phyloP scores from a whole-genome alignment of 352 stramenopile species.

The Pythium guiyangense region DNA sequence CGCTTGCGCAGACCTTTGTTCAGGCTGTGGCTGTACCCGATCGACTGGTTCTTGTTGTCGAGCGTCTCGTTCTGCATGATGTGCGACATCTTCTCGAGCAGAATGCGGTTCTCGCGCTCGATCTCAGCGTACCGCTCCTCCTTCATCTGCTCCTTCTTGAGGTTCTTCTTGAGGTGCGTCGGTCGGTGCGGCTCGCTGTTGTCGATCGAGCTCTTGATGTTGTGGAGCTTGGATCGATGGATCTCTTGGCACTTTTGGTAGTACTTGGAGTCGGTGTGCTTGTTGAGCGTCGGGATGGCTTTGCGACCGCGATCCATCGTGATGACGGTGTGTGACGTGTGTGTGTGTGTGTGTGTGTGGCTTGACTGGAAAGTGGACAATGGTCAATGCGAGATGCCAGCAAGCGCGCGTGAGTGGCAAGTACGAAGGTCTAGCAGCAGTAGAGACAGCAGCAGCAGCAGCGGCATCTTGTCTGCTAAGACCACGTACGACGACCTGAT shows the following conservation, averaged over 20 bases:
- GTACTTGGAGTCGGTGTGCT: conserved; percentile 83
- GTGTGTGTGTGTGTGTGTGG: background rate
- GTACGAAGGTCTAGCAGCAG: too few relatives aligned
- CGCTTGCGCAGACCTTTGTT: conserved; percentile 83
- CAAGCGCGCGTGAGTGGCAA: background rate
- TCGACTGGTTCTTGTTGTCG: conserved; percentile 84
- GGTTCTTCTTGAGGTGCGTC: conserved; percentile 91
- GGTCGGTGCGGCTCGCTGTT: conserved; percentile 90
- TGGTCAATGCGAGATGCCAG: background rate
- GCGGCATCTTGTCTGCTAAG: too few relatives aligned
- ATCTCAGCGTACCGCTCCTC: conserved; percentile 94
- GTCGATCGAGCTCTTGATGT: conserved; percentile 94
- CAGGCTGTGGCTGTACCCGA: conserved; percentile 72
- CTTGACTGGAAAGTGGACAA: background rate
- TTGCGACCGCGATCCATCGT: conserved; percentile 81
- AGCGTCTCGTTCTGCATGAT: conserved; percentile 91
- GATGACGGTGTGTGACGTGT: too few relatives aligned
- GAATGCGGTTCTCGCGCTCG: conserved; percentile 95
- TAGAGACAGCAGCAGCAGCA: background rate
- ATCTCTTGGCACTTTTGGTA: conserved; percentile 87
- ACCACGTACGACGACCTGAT: too few relatives aligned
- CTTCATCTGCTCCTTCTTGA: conserved; percentile 97
- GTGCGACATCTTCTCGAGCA: conserved; percentile 97
- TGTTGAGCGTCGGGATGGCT: conserved; percentile 84
- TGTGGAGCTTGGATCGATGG: conserved; percentile 71